Conservation (phyloP, 2,329 filamentous ascomycete species). For the Penicillium sp. region DNA sequence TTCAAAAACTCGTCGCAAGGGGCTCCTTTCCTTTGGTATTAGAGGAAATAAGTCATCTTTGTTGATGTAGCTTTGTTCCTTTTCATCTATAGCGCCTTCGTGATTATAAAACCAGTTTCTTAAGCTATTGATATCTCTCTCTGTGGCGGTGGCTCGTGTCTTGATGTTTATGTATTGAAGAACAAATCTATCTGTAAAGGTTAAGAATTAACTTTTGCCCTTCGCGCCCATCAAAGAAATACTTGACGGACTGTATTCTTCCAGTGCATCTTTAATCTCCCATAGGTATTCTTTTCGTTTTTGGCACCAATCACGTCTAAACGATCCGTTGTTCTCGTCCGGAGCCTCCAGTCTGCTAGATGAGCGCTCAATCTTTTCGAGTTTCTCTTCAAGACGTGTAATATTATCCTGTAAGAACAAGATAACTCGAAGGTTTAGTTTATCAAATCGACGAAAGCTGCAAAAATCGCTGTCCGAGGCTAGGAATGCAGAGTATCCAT, state of each 20-base stretch:
- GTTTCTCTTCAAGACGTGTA: constrained; percentile 25
- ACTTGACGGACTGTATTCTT: constrained; percentile 23
- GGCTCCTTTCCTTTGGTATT: constrained; percentile 15
- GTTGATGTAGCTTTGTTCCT: constrained; percentile 4
- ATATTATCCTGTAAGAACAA: constrained; percentile 34
- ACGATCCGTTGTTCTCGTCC: constrained; percentile 25
- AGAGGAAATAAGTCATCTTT: constrained; percentile 22
- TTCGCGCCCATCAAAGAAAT: constrained; percentile 9
- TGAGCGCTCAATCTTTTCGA: constrained; percentile 23
- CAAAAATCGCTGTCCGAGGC: constrained; percentile 29
- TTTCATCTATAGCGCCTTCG: background rate
- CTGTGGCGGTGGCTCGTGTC: constrained; percentile 10
- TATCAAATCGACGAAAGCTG: constrained; percentile 32
- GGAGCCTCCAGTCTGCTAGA: constrained; percentile 16
- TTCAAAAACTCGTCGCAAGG: constrained; percentile 18
- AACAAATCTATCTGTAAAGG: constrained; percentile 2
- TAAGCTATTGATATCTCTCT: constrained; percentile 22
- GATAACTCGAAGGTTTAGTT: constrained; percentile 26
- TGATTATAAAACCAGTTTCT: constrained; percentile 1
- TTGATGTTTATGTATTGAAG: background rate
- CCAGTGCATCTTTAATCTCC: constrained; percentile 16
- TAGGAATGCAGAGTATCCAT: constrained; percentile 25
- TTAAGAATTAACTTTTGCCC: constrained; percentile 17
- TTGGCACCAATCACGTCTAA: constrained; percentile 21
- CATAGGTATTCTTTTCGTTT: constrained; percentile 18